These are phyloP conservation scores for Botrytis cinerea DNA, from an alignment of 2,329 filamentous ascomycete species.

Conservation along the genomic window DNA sequence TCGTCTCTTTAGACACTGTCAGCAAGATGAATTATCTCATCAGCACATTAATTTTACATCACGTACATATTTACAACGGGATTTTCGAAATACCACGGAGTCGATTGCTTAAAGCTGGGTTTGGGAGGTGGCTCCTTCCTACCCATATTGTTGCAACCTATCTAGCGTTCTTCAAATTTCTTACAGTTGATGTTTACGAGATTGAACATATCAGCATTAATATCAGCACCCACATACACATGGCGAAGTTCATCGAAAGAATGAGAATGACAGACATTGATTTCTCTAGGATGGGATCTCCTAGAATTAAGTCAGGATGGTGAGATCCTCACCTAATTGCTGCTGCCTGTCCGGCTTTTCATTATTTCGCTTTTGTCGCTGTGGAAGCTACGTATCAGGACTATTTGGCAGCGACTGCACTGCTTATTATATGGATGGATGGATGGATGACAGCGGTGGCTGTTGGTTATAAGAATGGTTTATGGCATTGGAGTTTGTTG, in stretches of 20 bases:
- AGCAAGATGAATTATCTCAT: conserved; percentile 1
- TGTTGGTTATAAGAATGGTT: neutral
- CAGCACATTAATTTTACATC: conserved; percentile 8
- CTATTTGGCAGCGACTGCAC: neutral
- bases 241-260: neutral
- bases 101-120: neutral
- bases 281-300: neutral
- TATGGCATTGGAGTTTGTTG: neutral
- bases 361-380: neutral
- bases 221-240: neutral
- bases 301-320: neutral
- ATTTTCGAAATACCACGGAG: neutral
- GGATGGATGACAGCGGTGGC: neutral
- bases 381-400: neutral
- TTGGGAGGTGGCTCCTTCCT: neutral
- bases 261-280: neutral
- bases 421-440: neutral
- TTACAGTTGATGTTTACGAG: neutral
- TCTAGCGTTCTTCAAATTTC: neutral
- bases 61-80: neutral
- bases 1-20: neutral
- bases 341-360: neutral
- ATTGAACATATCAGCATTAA: conserved; percentile 2
- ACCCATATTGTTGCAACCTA: neutral
- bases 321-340: neutral